Evolutionary conservation across 2,329 filamentous ascomycete species (phyloP).

Genomic region (Xylaria sp.): DNA sequence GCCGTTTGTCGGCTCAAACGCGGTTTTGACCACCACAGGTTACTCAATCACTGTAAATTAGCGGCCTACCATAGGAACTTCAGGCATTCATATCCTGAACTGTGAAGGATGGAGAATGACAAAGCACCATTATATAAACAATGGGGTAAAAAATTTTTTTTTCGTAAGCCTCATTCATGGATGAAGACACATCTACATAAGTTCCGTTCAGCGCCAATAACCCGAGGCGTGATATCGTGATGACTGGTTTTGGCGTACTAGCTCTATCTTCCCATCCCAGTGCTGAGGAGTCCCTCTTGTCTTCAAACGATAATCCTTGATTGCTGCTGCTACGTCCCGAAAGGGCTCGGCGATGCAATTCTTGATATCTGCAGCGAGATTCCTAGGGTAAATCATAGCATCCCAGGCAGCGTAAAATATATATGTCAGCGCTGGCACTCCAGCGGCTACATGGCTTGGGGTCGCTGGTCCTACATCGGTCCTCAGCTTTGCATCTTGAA

Average conservation of each 20-base stretch:
- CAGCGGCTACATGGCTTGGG: constrained; percentile 61
- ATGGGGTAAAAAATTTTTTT: constrained; percentile 11
- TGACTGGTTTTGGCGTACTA: constrained; percentile 40
- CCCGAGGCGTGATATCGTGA: constrained; percentile 42
- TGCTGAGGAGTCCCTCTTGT: constrained; percentile 46
- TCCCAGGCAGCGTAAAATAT: constrained; percentile 66
- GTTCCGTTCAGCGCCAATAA: constrained; percentile 40
- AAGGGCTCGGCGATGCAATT: constrained; percentile 31
- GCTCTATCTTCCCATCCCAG: constrained; percentile 49
- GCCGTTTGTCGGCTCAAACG: constrained; percentile 54
- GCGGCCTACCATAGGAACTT: neutral
- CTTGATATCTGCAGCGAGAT: constrained; percentile 35
- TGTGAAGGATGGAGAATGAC: neutral
- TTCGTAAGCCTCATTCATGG: neutral
- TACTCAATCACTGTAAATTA: constrained; percentile 39
- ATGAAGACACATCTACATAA: constrained; percentile 1
- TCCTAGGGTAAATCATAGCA: constrained; percentile 56
- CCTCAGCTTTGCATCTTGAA: constrained; percentile 53
- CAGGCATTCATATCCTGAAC: neutral
- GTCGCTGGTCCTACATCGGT: constrained; percentile 57
- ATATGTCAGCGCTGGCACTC: constrained; percentile 58
- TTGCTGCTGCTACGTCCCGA: constrained; percentile 46
- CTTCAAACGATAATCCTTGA: constrained; percentile 47
- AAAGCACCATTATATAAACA: constrained; percentile 1
- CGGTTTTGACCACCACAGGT: constrained; percentile 54